Conservation (phyloP, 2,329 filamentous ascomycete genomes). For the Fusarium acutatum region DNA sequence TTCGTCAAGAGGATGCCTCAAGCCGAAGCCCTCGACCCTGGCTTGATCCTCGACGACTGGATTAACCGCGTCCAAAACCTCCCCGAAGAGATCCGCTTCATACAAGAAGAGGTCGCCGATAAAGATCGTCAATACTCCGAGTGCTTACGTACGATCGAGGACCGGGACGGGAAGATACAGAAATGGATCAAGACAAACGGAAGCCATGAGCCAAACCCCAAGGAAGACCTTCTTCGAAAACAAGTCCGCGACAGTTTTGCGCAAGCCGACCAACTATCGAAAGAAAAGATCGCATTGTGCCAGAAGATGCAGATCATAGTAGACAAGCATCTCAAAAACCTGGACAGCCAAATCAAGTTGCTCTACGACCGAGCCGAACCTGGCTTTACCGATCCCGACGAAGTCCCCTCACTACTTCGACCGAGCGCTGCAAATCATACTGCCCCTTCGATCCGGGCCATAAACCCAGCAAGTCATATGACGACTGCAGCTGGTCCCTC, state of each 20-base stretch:
- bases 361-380: slow-evolving; percentile 69
- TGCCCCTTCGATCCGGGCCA: slow-evolving; percentile 51
- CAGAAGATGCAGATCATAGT: slow-evolving; percentile 68
- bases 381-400: slow-evolving; percentile 69
- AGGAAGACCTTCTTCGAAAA: slow-evolving; percentile 74
- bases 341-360: slow-evolving; percentile 69
- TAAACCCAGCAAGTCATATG: slow-evolving; percentile 53
- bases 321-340: slow-evolving; percentile 70
- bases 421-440: slow-evolving; percentile 63
- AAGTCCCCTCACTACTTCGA: slow-evolving; percentile 69
- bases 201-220: slow-evolving; percentile 76
- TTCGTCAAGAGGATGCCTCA: slow-evolving; percentile 73
- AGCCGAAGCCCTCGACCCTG: slow-evolving; percentile 68
- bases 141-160: slow-evolving; percentile 73
- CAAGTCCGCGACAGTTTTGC: slow-evolving; percentile 74
- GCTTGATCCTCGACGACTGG: slow-evolving; percentile 81
- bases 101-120: slow-evolving; percentile 83
- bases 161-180: slow-evolving; percentile 78
- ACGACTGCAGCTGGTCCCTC: slow-evolving; percentile 38
- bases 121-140: slow-evolving; percentile 79
- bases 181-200: slow-evolving; percentile 83
- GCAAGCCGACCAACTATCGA: slow-evolving; percentile 74
- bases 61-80: slow-evolving; percentile 79
- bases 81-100: slow-evolving; percentile 82
- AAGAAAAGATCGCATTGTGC: slow-evolving; percentile 77